These are phyloP conservation scores for Suillus lakei DNA, from an alignment of 768 basidiomycete genomes.

Conservation along the genomic window DNA sequence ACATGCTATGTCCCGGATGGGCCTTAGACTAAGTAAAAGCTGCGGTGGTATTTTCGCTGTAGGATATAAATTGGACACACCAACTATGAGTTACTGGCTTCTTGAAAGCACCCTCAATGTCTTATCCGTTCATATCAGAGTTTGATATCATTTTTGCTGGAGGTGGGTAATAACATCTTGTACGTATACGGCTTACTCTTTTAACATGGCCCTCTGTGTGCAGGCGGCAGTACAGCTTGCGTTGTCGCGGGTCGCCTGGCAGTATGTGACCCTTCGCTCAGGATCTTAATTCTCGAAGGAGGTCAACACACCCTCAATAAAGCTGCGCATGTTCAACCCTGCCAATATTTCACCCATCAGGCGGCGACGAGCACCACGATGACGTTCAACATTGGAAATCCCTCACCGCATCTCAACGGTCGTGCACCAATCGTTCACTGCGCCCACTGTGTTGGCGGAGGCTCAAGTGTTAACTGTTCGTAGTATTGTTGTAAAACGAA, in stretches of 20 bases:
- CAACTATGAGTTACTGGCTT: not conserved
- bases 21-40: not conserved
- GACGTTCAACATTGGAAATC: slow-evolving; percentile 14
- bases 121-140: not conserved
- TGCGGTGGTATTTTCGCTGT: not conserved
- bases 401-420: slow-evolving; percentile 18
- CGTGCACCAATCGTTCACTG: slow-evolving; percentile 18
- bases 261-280: slow-evolving; percentile 28
- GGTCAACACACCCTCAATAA: slow-evolving; percentile 27
- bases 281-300: slow-evolving; percentile 31
- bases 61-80: not conserved
- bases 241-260: slow-evolving; percentile 33
- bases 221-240: slow-evolving; percentile 32
- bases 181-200: not conserved
- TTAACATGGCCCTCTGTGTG: not conserved
- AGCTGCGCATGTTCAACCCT: slow-evolving; percentile 26
- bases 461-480: slow-evolving; percentile 26
- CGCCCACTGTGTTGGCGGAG: slow-evolving; percentile 32
- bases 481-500: not conserved
- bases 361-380: slow-evolving; percentile 22
- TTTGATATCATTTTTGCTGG: slow-evolving; percentile 5
- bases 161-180: not conserved
- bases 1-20: not conserved
- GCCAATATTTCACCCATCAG: slow-evolving; percentile 20
- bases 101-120: not conserved